A percentile compares a stretch with the other conserved stretches of the same genome.
Conservation (phyloP, 106 monocot genomes). For the Gastrodia elata region DNA sequence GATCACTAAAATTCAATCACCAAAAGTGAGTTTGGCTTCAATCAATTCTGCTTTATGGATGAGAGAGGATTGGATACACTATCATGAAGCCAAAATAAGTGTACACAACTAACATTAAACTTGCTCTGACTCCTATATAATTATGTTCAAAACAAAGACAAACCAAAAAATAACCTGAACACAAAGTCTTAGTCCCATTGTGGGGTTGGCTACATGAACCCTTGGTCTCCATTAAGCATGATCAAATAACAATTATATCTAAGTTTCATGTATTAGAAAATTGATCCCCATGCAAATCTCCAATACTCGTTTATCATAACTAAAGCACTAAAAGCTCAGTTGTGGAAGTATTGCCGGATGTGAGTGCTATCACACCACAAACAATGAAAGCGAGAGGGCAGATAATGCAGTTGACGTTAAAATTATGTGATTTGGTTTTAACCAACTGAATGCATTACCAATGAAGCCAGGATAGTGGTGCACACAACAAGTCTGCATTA, state of each 20-base stretch:
- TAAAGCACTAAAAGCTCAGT: neutral
- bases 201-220: too few relatives aligned
- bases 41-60: neutral
- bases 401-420: neutral
- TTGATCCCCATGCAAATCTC: too few relatives aligned
- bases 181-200: too few relatives aligned
- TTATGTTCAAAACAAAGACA: neutral
- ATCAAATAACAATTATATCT: too few relatives aligned
- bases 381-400: neutral
- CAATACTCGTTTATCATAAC: too few relatives aligned
- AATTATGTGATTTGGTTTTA: neutral
- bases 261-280: too few relatives aligned
- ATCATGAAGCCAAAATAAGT: neutral
- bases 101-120: neutral
- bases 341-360: neutral
- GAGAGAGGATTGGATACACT: neutral
- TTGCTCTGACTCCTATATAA: neutral
- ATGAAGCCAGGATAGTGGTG: neutral
- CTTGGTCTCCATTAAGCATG: too few relatives aligned
- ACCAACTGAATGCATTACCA: too few relatives aligned
- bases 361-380: neutral
- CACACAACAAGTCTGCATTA: neutral
- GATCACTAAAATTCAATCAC: neutral
- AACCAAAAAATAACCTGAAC: neutral
- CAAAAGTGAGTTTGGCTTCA: neutral